These are phyloP conservation scores for Oidium heveae DNA, from an alignment of 2,329 filamentous ascomycete genomes.

Conservation along the genomic window DNA sequence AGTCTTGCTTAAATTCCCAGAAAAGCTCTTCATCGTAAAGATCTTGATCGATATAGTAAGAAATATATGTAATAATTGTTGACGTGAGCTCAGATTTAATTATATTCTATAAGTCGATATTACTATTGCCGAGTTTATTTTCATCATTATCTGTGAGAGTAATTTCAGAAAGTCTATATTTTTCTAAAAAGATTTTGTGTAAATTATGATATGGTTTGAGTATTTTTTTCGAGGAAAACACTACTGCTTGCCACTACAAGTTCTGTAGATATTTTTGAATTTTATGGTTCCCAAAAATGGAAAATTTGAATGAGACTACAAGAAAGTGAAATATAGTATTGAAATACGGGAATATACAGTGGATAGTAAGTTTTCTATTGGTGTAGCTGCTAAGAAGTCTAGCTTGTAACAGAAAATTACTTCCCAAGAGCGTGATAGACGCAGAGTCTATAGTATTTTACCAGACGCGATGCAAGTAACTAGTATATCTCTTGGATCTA, in stretches of 20 bases:
- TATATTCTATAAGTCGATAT: not conserved
- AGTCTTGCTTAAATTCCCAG: not conserved
- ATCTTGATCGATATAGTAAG: not conserved
- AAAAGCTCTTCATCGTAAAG: not conserved
- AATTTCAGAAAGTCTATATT: not conserved
- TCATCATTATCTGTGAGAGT: not conserved
- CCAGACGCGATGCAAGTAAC: not conserved
- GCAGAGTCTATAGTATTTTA: not conserved
- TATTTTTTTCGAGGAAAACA: not conserved
- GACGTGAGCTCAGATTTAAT: not conserved
- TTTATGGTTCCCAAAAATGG: too few relatives aligned
- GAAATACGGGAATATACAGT: not conserved
- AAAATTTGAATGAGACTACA: too few relatives aligned
- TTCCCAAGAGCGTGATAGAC: not conserved
- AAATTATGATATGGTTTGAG: not conserved
- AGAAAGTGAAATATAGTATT: not conserved
- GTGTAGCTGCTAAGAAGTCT: not conserved
- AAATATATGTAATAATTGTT: not conserved
- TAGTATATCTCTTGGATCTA: not conserved
- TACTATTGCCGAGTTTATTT: not conserved
- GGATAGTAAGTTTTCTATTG: not conserved
- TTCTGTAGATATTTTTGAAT: not conserved
- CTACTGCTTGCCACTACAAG: not conserved
- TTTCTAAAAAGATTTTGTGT: not conserved
- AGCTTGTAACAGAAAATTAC: not conserved